phyloP scores from a whole-genome alignment of 1,139 yeast species.

The Yamadazyma oceani region DNA sequence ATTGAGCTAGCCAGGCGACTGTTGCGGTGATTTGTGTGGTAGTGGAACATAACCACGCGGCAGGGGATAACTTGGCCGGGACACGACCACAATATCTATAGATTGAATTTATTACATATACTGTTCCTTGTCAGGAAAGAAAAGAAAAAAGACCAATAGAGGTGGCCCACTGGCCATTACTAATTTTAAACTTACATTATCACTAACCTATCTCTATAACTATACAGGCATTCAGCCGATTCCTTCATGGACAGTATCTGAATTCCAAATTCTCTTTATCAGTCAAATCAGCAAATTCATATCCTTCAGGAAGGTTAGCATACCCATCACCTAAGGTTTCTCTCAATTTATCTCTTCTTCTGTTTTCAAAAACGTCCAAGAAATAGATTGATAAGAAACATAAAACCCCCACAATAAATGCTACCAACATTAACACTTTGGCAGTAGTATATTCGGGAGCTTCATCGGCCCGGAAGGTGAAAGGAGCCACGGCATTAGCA shows the following conservation, averaged over 20 bases:
- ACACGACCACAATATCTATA: too few species aligned
- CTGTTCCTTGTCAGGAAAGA: too few species aligned
- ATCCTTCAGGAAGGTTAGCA: constrained; percentile 35
- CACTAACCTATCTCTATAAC: too few species aligned
- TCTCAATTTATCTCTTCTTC: constrained; percentile 10
- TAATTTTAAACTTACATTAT: too few species aligned
- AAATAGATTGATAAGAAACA: constrained; percentile 5
- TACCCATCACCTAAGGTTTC: constrained; percentile 3
- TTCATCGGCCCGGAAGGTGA: constrained; percentile 53
- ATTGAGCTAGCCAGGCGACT: constrained; percentile 46
- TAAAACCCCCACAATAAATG: constrained; percentile 11
- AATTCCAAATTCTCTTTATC: constrained; percentile 52
- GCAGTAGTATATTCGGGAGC: constrained; percentile 55
- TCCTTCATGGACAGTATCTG: constrained; percentile 8
- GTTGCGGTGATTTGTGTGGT: neutral
- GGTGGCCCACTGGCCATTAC: too few species aligned
- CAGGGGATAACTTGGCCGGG: too few species aligned
- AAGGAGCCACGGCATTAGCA: constrained; percentile 74
- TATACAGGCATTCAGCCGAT: too few species aligned
- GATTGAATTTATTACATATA: too few species aligned
- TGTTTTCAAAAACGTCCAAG: constrained; percentile 11
- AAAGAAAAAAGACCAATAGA: too few species aligned
- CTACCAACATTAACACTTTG: constrained; percentile 24
- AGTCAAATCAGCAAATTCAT: constrained; percentile 61
- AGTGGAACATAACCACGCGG: too few species aligned